Evolutionary conservation across 2,329 filamentous ascomycete genomes (phyloP), one percentile per base, ranked within the genome.

Genomic region (Colletotrichum sp.): DNA sequence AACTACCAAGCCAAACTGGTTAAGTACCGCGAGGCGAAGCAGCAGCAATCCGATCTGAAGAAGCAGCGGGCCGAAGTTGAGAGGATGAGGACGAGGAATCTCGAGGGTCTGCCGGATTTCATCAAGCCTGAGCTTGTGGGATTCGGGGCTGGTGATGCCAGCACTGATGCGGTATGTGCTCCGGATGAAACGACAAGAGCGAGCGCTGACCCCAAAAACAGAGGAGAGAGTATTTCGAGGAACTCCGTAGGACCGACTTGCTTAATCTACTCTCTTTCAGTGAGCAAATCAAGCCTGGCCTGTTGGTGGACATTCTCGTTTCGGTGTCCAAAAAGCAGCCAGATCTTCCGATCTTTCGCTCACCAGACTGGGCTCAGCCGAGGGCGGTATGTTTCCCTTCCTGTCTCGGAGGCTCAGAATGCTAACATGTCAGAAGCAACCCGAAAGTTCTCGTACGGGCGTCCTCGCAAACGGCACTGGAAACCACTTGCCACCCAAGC

Each of bases 321-420:
- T 86, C 85, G 4, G 82, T 87, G n/a, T 84, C 86, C 9, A 86
- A 83, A 72, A 84, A 81, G 63, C 85, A 88, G 55, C 84, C 86
- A 1, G 82, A 84, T n/a, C 80, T 88, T 4, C 85, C 86, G 26
- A 84, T 88, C 6, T 87, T 87, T 72, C 79, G 83, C 74, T 83
- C 83, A 0, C 86, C 86, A 8, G 83, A 86, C 72, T 88, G 86
- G 86, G 81, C 84, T 34, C 48, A 75, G 18, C 74, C 71, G 13
- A 71, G 32, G 28, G 63, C 75, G 16, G 77, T 77, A 48, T 16
- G 71, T 43, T 14, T 1, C 3, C 14, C 14, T 2, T 39, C 52
- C 28, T 4, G n/a, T 36, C 36, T 30, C 18, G 6, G 26, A 28
- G 30, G 5, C 3, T 28, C 21, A 14, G 6, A 61, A 6, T 12